These are phyloP conservation scores for Quercus rubra DNA, from an alignment of 306 rosid genomes.

Conservation along the genomic window DNA sequence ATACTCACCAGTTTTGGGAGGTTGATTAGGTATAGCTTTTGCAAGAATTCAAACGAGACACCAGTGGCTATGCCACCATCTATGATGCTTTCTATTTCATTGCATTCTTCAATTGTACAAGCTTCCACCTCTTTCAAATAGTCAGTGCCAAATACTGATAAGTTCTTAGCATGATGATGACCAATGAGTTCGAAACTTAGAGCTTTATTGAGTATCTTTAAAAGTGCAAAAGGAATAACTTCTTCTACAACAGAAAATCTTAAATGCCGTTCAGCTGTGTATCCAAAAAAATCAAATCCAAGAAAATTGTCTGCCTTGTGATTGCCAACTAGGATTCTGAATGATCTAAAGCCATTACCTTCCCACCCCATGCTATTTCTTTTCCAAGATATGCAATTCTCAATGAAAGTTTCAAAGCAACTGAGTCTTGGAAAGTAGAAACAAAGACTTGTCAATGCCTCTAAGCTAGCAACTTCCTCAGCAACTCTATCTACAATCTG, in stretches of 20 bases:
- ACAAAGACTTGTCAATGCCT: no score
- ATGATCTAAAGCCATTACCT: neutral
- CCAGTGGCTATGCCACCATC: neutral
- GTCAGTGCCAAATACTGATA: neutral
- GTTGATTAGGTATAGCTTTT: neutral
- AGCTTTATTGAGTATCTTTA: no score
- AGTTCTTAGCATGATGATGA: neutral
- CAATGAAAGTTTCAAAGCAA: neutral
- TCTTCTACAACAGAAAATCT: neutral
- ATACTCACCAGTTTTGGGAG: neutral
- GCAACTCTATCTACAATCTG: no score
- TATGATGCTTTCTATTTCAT: conserved; percentile 1
- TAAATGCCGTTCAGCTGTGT: neutral
- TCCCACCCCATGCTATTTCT: neutral
- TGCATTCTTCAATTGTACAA: conserved; percentile 1
- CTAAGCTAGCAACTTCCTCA: no score
- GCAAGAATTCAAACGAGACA: neutral
- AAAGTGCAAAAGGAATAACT: neutral
- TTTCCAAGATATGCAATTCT: neutral
- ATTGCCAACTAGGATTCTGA: neutral
- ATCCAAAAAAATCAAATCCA: neutral
- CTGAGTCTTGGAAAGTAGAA: no score
- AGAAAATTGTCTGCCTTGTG: neutral
- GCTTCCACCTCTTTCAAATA: neutral
- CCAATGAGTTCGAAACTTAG: neutral